A percentile compares a stretch with the other conserved stretches of the same genome.
Evolutionary conservation across 2,329 filamentous ascomycete species (phyloP).

Genomic region (Penicillium paneum): DNA sequence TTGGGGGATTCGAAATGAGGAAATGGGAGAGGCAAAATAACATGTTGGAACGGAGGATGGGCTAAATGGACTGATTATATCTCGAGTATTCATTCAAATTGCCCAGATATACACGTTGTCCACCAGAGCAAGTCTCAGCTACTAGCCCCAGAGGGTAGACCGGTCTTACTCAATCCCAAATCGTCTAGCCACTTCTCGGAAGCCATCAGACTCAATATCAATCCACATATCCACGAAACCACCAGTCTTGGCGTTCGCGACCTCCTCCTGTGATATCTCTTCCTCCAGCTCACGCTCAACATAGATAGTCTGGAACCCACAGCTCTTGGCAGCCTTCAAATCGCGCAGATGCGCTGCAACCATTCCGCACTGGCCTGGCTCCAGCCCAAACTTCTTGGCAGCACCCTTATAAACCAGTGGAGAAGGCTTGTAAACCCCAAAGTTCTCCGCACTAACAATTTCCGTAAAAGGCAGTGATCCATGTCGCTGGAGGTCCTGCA

Average conservation of each 20-base stretch:
- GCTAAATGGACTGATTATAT: not conserved
- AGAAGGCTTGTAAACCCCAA: conserved; percentile 71
- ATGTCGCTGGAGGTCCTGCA: conserved; percentile 61
- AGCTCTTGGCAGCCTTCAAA: conserved; percentile 61
- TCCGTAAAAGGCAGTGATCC: conserved; percentile 60
- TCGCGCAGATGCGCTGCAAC: conserved; percentile 73
- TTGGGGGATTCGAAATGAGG: not conserved
- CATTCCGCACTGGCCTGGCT: conserved; percentile 65
- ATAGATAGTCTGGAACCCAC: conserved; percentile 69
- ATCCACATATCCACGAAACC: conserved; percentile 67
- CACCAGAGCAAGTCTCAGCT: not conserved
- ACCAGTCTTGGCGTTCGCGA: conserved; percentile 52
- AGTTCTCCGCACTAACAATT: conserved; percentile 66
- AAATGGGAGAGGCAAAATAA: not conserved
- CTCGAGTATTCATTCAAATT: not conserved
- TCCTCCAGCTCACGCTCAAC: conserved; percentile 69
- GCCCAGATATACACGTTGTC: not conserved
- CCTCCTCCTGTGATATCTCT: conserved; percentile 52
- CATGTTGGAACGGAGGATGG: not conserved
- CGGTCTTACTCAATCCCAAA: conserved; percentile 37
- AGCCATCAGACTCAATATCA: conserved; percentile 48
- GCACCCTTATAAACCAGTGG: conserved; percentile 67
- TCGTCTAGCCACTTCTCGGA: conserved; percentile 51
- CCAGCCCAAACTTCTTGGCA: conserved; percentile 54
- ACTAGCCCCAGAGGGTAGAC: no score